These are phyloP conservation scores for Acacia confusa DNA, from an alignment of 306 rosid genomes.

Conservation along the genomic window DNA sequence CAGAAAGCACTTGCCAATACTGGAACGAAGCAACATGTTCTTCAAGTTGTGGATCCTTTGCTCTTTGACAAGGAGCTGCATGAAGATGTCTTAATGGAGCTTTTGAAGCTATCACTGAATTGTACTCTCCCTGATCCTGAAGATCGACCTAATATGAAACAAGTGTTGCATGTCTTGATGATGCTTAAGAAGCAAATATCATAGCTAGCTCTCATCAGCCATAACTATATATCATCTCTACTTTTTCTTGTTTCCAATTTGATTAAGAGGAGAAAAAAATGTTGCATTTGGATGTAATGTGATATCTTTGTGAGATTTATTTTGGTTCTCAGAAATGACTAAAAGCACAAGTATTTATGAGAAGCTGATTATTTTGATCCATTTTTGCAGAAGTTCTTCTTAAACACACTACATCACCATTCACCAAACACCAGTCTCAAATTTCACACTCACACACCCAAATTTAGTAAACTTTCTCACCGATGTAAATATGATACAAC, in stretches of 20 bases:
- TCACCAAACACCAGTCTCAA: neutral
- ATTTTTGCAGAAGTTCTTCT: conserved; percentile 2
- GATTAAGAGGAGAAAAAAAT: neutral
- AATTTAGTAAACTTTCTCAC: neutral
- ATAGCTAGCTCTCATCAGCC: neutral
- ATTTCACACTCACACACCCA: neutral
- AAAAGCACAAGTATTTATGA: neutral
- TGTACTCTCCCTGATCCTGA: conserved; percentile 69
- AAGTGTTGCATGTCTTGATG: neutral
- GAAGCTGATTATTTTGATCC: neutral
- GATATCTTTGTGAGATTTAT: neutral
- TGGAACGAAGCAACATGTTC: conserved; percentile 42
- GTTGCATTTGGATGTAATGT: neutral
- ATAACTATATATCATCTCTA: neutral
- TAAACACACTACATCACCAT: neutral
- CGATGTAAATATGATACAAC: neutral
- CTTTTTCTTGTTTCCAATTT: neutral
- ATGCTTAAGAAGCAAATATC: neutral
- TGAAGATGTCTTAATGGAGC: conserved; percentile 42
- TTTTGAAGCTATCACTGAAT: conserved; percentile 57
- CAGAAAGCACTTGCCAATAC: conserved; percentile 50
- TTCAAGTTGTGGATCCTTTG: conserved; percentile 55
- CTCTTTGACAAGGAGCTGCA: conserved; percentile 32
- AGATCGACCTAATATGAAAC: conserved; percentile 63
- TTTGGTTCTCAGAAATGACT: neutral